Evolutionary conservation across 2,329 filamentous ascomycete genomes (phyloP), one percentile per base, ranked within the genome.

Genomic region (Xylariaceae sp.): DNA sequence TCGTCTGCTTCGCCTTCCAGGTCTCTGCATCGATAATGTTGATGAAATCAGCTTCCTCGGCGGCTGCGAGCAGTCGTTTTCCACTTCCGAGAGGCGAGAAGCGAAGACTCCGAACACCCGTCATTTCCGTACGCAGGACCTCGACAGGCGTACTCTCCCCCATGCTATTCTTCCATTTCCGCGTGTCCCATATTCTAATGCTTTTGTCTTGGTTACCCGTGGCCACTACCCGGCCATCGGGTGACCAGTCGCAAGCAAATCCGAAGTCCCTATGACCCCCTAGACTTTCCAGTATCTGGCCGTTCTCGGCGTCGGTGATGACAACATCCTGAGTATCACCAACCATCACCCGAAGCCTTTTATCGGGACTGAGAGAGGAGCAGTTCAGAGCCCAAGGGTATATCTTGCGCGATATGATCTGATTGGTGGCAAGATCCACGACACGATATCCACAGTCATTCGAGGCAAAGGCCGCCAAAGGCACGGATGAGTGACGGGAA

Each of bases 231-330:
- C 84, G 84, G 31, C 88, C 88, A 64, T 92, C 86, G 48, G 87
- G 83, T 16, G 88, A 86, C 89, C 89, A 93, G 59, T 87, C 88
- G 62, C 87, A 90, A 1, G 88, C 83, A 62, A 92, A 93, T 2
- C 84, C 87, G 59, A 79, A 88, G 63, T 91, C 88, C 13, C 75
- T 75, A 63, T 90, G 87, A 2, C 86, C 84, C 4, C 73, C 69
- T 1, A 92, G 77, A 22, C 73, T 70, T 59, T 86, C 76, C 56
- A 80, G 76, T 50, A 73, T 74, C 53, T 78, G 71, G 13, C 87
- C 84, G 12, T 79, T 83, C 50, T 89, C 87, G 11, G 88, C 83
- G 55, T 89, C 81, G 13, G 82, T 80, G 63, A 93, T 87, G 45
- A 86, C 72, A 0, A 86, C 82, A 38, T 87, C 77, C 51, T 75